A percentile compares a stretch with the other conserved stretches of the same genome.
phyloP scores from a whole-genome alignment of 192 early-diverging fungal genomes.

The Coemansia sp. region DNA sequence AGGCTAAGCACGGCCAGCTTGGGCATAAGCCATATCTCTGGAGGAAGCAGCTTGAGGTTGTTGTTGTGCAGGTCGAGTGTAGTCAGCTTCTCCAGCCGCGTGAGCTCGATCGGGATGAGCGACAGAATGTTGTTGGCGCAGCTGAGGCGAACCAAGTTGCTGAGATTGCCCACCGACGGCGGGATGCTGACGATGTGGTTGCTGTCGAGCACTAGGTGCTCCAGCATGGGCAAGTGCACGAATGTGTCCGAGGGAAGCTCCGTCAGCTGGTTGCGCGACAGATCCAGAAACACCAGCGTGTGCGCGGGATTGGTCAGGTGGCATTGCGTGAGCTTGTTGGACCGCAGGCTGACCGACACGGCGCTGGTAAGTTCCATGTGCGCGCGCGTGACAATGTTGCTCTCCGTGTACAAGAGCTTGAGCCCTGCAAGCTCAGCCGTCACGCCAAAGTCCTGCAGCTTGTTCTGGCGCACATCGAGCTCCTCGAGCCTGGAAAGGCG shows the following conservation, averaged over 20 bases:
- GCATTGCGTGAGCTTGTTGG: slow-evolving; percentile 75
- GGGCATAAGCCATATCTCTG: slow-evolving; percentile 78
- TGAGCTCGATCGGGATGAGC: slow-evolving; percentile 70
- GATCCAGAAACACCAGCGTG: slow-evolving; percentile 56
- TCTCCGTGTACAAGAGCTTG: slow-evolving; percentile 70
- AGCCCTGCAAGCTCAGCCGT: slow-evolving; percentile 61
- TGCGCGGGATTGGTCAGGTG: slow-evolving; percentile 54
- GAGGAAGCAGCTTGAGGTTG: slow-evolving; percentile 70
- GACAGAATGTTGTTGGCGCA: slow-evolving; percentile 73
- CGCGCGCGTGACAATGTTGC: slow-evolving; percentile 69
- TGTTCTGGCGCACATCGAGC: slow-evolving; percentile 84
- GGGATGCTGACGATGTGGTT: slow-evolving; percentile 76
- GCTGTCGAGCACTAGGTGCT: slow-evolving; percentile 66
- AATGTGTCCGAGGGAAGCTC: slow-evolving; percentile 66
- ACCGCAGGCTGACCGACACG: slow-evolving; percentile 60
- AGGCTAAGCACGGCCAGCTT: slow-evolving; percentile 61
- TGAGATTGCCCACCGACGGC: slow-evolving; percentile 59
- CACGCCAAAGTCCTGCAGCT: slow-evolving; percentile 68
- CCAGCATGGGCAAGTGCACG: slow-evolving; percentile 59
- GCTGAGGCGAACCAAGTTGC: slow-evolving; percentile 59
- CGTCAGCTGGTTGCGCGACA: slow-evolving; percentile 73
- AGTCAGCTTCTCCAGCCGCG: slow-evolving; percentile 62
- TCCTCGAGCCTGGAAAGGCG: slow-evolving; percentile 64
- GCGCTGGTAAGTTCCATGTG: slow-evolving; percentile 64
- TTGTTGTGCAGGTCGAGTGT: slow-evolving; percentile 77